Evolutionary conservation across 208 protist species (phyloP).

Genomic region (Plasmodiophora brassicae): DNA sequence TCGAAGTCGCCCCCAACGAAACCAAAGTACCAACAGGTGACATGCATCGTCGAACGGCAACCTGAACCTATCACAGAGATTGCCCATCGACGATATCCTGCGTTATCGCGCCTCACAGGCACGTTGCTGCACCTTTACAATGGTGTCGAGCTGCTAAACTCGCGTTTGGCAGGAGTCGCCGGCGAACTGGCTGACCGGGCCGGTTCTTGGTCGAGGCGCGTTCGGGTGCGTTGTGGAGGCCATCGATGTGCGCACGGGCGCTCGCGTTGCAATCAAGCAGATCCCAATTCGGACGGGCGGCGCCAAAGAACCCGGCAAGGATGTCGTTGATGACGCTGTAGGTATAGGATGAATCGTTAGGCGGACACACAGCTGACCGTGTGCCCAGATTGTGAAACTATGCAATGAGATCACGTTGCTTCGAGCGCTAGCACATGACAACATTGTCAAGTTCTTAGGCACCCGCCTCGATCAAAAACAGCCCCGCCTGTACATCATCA

Average conservation of each 20-base stretch:
- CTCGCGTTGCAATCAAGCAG: not conserved
- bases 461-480: not conserved
- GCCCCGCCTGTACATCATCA: slow-evolving; percentile 3
- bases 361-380: not conserved
- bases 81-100: no score
- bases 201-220: not conserved
- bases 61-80: no score
- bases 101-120: no score
- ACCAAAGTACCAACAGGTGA: no score
- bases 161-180: no score
- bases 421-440: not conserved
- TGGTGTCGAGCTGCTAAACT: no score
- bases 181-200: not conserved
- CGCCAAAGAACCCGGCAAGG: not conserved
- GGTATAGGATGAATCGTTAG: no score
- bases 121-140: no score
- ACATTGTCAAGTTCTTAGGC: not conserved
- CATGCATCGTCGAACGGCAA: no score
- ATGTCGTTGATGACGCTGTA: no score
- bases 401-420: not conserved
- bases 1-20: no score
- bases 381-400: not conserved
- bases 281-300: not conserved
- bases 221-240: slow-evolving; percentile 19
- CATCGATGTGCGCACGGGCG: not conserved